A percentile compares a stretch with the other conserved stretches of the same genome.
These are phyloP conservation scores for Cyclocybe aegerita DNA, from an alignment of 768 basidiomycete genomes.

Conservation along the genomic window DNA sequence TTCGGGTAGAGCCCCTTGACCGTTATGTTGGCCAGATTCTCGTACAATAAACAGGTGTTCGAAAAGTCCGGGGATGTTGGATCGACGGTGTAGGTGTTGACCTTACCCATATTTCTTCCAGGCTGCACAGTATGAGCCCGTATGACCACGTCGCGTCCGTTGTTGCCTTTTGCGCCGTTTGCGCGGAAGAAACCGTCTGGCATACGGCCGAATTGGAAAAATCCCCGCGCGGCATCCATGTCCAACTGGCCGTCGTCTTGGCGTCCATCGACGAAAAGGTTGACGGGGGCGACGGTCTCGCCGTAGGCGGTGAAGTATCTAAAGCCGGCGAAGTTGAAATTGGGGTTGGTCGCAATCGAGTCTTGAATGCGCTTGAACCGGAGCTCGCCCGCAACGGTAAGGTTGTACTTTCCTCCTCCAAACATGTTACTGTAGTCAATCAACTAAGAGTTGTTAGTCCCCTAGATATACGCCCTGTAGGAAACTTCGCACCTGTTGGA, in stretches of 20 bases:
- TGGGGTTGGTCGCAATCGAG: conserved; percentile 21
- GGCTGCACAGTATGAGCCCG: conserved; percentile 12
- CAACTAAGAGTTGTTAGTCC: conserved; percentile 7
- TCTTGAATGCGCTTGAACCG: conserved; percentile 20
- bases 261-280: conserved; percentile 24
- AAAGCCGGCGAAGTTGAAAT: conserved; percentile 19
- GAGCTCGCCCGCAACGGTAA: conserved; percentile 19
- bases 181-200: conserved; percentile 15
- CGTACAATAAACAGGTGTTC: conserved; percentile 14
- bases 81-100: conserved; percentile 15
- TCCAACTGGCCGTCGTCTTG: conserved; percentile 14
- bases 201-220: conserved; percentile 18
- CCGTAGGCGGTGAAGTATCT: conserved; percentile 20
- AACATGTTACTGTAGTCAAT: conserved; percentile 16
- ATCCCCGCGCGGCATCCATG: conserved; percentile 15
- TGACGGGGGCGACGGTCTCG: conserved; percentile 17
- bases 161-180: conserved; percentile 6
- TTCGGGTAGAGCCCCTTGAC: conserved; percentile 16
- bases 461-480: not conserved
- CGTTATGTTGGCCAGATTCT: conserved; percentile 15
- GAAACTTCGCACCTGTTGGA: conserved; percentile 10
- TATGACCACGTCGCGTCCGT: conserved; percentile 5
- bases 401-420: conserved; percentile 23
- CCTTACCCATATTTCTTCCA: conserved; percentile 11
- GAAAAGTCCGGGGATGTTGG: conserved; percentile 12